Evolutionary conservation across 2,329 filamentous ascomycete genomes (phyloP).

Genomic region (Onygenales sp.): DNA sequence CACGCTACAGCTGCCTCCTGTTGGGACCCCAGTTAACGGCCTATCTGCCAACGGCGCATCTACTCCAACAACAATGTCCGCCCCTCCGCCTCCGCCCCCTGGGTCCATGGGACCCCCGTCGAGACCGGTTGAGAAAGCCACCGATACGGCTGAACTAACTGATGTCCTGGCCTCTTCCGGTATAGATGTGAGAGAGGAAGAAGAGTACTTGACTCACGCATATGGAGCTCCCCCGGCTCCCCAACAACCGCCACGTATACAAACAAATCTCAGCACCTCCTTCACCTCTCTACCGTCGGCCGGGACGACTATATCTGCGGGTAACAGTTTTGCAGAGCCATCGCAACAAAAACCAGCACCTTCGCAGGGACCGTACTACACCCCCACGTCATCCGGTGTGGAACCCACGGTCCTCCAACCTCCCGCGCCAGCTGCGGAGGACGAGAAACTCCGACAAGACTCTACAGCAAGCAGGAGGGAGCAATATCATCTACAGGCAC

Average conservation of each 20-base stretch:
- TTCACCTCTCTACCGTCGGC: conserved; percentile 33
- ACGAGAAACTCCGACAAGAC: conserved; percentile 55
- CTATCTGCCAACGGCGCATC: conserved; percentile 41
- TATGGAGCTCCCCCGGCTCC: conserved; percentile 39
- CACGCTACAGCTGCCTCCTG: conserved; percentile 36
- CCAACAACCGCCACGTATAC: conserved; percentile 37
- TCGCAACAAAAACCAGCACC: conserved; percentile 45
- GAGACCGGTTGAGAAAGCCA: conserved; percentile 44
- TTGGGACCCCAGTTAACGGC: conserved; percentile 21
- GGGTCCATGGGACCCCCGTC: conserved; percentile 56
- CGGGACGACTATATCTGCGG: conserved; percentile 28
- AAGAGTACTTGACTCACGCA: conserved; percentile 62
- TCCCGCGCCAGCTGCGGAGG: conserved; percentile 15
- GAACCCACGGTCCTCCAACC: conserved; percentile 1
- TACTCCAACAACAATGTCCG: conserved; percentile 29
- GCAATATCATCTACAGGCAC: conserved; percentile 62
- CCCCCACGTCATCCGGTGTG: conserved; percentile 49
- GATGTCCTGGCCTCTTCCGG: conserved; percentile 78
- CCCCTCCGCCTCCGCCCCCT: conserved; percentile 26
- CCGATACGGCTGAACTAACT: conserved; percentile 59
- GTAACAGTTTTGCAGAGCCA: conserved; percentile 42
- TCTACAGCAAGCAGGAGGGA: conserved; percentile 50
- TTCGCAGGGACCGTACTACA: conserved; percentile 49
- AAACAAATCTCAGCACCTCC: conserved; percentile 27
- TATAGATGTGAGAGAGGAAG: conserved; percentile 78